phyloP scores from a whole-genome alignment of 148 eudicot species.

The Fagopyrum homotropicum region DNA sequence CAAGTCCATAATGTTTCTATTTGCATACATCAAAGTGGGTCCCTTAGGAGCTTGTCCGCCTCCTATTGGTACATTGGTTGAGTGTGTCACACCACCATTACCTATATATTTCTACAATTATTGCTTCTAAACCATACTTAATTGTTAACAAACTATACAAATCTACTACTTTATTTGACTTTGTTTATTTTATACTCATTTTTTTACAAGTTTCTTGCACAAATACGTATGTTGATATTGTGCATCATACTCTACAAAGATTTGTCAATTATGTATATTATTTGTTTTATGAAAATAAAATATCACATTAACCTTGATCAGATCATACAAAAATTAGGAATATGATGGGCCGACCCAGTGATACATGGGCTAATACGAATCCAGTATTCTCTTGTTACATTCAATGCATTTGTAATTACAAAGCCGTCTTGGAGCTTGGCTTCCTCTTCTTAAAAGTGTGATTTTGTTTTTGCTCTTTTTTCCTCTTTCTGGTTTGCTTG shows the following conservation, averaged over 20 bases:
- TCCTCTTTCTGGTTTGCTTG: constrained; percentile 57
- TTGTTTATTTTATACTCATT: neutral
- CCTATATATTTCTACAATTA: constrained; percentile 5
- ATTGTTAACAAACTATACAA: neutral
- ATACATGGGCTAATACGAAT: neutral
- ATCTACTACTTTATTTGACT: neutral
- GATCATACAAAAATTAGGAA: neutral
- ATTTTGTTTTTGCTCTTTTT: constrained; percentile 44
- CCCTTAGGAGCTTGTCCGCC: neutral
- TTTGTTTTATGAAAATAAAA: neutral
- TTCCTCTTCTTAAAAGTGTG: constrained; percentile 43
- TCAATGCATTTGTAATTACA: too few species aligned
- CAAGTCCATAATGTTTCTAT: constrained; percentile 3
- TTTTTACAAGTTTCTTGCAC: neutral
- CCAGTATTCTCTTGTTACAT: neutral
- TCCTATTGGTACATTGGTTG: neutral
- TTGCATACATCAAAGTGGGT: neutral
- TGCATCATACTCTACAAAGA: neutral
- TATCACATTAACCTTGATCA: too few species aligned
- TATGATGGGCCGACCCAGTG: neutral
- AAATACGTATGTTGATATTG: neutral
- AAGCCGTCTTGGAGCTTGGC: constrained; percentile 16
- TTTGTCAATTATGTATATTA: neutral
- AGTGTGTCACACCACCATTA: neutral
- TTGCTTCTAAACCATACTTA: neutral